A percentile compares a stretch with the other conserved stretches of the same genome.
These are phyloP conservation scores for Fraxinus excelsior DNA, from an alignment of 257 asterid species.

Conservation along the genomic window DNA sequence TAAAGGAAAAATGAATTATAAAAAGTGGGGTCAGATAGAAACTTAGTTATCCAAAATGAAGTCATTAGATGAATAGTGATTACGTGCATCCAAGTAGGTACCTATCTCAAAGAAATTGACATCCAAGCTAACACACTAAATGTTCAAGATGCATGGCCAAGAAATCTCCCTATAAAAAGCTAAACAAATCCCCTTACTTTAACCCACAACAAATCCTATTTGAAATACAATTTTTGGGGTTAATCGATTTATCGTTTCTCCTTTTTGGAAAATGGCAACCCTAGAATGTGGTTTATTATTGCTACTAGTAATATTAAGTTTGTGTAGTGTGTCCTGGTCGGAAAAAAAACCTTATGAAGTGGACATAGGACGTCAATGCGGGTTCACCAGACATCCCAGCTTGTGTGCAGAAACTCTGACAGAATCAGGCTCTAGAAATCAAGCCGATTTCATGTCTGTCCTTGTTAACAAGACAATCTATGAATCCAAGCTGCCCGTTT, in stretches of 20 bases:
- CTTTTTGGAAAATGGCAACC: constrained; percentile 35
- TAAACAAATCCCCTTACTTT: constrained; percentile 11
- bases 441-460: constrained; percentile 38
- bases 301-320: background rate
- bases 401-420: constrained; percentile 55
- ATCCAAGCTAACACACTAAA: constrained; percentile 23
- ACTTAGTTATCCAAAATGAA: background rate
- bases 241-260: background rate
- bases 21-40: background rate
- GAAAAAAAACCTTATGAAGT: constrained; percentile 14
- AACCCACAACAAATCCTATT: background rate
- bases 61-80: background rate
- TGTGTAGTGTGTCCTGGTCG: constrained; percentile 15
- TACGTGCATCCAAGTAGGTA: background rate
- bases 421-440: constrained; percentile 26
- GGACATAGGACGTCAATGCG: constrained; percentile 42
- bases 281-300: constrained; percentile 21
- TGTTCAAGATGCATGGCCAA: background rate
- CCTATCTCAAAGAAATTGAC: constrained; percentile 28
- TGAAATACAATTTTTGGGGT: background rate
- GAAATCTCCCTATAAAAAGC: constrained; percentile 27
- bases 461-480: constrained; percentile 54
- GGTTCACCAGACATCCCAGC: constrained; percentile 59
- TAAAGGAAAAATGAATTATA: no score
- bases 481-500: constrained; percentile 42